These are phyloP conservation scores for Lippia alba DNA, from an alignment of 305 asterid genomes.

Conservation along the genomic window DNA sequence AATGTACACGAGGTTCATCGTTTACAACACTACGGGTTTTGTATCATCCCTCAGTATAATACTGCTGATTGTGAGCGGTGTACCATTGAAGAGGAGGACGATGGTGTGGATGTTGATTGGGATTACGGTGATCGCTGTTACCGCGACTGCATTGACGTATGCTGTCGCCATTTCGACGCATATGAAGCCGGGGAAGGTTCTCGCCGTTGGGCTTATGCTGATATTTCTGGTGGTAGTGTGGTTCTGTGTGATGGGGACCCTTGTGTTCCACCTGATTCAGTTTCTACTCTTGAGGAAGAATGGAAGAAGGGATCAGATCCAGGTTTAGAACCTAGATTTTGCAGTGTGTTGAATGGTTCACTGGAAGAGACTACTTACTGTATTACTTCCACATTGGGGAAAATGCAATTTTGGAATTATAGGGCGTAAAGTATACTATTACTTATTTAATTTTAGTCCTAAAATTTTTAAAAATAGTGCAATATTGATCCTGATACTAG, in stretches of 20 bases:
- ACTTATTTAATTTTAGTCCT: no score
- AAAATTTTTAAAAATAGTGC: no score
- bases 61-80: conserved; percentile 1
- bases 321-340: background rate
- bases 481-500: no score
- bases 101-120: conserved; percentile 1
- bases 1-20: background rate
- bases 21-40: conserved; percentile 5
- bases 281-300: no score
- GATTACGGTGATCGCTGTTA: background rate
- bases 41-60: conserved; percentile 7
- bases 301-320: no score
- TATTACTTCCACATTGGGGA: no score
- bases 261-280: no score
- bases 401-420: no score
- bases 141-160: background rate
- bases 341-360: no score
- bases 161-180: background rate
- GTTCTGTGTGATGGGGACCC: background rate
- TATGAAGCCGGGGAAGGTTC: background rate
- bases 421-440: no score
- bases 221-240: background rate
- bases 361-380: background rate
- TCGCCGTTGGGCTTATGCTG: background rate
- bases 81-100: background rate